These are phyloP conservation scores for Raphanus hybrid DNA, from an alignment of 441 rosid species.

Conservation along the genomic window DNA sequence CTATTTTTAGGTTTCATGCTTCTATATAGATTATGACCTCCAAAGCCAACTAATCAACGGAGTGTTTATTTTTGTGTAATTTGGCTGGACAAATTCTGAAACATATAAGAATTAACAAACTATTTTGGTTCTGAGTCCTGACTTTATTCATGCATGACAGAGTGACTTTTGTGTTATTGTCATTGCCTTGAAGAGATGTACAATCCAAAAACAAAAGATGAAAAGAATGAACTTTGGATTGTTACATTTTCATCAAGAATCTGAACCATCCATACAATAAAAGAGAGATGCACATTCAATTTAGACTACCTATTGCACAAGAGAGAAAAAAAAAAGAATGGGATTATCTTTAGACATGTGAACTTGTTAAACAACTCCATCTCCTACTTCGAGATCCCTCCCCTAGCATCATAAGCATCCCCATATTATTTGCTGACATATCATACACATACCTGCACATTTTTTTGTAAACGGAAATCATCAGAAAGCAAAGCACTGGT, in stretches of 20 bases:
- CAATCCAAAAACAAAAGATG: not conserved
- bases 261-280: conserved; percentile 16
- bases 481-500: not conserved
- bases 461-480: not conserved
- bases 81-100: no score
- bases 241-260: conserved; percentile 6
- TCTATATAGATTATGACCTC: conserved; percentile 1
- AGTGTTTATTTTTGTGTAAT: not conserved
- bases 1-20: conserved; percentile 13
- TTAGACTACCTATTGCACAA: conserved; percentile 31
- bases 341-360: conserved; percentile 46
- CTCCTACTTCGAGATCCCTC: conserved; percentile 64
- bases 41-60: conserved; percentile 3
- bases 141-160: not conserved
- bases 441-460: conserved; percentile 58
- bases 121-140: not conserved
- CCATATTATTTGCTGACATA: conserved; percentile 63
- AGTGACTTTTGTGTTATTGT: not conserved
- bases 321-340: not conserved
- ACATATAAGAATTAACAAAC: no score
- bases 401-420: conserved; percentile 85
- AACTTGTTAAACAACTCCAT: conserved; percentile 78
- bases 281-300: conserved; percentile 5
- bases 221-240: not conserved
- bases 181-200: not conserved